A percentile compares a stretch with the other conserved stretches of the same genome.
Conservation (phyloP, 306 rosid genomes). For the Vachellia collinsii region DNA sequence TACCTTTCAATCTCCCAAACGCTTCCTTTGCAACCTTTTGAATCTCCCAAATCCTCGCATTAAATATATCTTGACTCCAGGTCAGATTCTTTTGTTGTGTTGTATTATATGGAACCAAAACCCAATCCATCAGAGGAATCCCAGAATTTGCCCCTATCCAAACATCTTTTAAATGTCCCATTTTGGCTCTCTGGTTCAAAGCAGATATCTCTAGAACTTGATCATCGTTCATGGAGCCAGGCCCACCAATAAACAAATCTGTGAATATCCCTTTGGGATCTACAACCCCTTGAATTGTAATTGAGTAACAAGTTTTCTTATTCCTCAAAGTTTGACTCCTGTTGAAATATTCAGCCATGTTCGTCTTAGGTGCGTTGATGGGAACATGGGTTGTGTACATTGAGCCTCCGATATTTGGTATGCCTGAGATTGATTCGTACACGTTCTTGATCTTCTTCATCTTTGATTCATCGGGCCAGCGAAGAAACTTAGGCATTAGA, state of each 20-base stretch:
- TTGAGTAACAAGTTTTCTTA: constrained; percentile 77
- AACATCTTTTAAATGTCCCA: constrained; percentile 61
- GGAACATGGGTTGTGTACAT: constrained; percentile 84
- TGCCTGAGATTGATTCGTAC: constrained; percentile 51
- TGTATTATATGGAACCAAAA: constrained; percentile 64
- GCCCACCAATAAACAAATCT: constrained; percentile 82
- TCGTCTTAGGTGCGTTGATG: constrained; percentile 71
- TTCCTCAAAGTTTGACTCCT: constrained; percentile 71
- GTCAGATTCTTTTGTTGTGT: constrained; percentile 56
- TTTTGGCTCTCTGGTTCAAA: constrained; percentile 52
- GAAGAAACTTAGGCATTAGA: constrained; percentile 67
- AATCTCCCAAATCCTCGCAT: constrained; percentile 57
- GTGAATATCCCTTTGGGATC: constrained; percentile 63
- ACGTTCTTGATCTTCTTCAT: constrained; percentile 41
- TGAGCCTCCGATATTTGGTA: constrained; percentile 62
- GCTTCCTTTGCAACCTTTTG: constrained; percentile 64
- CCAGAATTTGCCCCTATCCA: constrained; percentile 81
- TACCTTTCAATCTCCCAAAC: constrained; percentile 62
- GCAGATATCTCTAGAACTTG: constrained; percentile 69
- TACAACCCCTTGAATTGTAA: constrained; percentile 81
- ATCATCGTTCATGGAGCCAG: constrained; percentile 75
- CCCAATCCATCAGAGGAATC: constrained; percentile 74
- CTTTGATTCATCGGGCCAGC: constrained; percentile 58
- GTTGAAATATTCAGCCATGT: constrained; percentile 64
- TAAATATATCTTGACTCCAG: constrained; percentile 74